Percentiles rank a stretch among this genome's conserved stretches.
Conservation (phyloP, 2,329 filamentous ascomycete species). For the Trichoderma brevicompactum region DNA sequence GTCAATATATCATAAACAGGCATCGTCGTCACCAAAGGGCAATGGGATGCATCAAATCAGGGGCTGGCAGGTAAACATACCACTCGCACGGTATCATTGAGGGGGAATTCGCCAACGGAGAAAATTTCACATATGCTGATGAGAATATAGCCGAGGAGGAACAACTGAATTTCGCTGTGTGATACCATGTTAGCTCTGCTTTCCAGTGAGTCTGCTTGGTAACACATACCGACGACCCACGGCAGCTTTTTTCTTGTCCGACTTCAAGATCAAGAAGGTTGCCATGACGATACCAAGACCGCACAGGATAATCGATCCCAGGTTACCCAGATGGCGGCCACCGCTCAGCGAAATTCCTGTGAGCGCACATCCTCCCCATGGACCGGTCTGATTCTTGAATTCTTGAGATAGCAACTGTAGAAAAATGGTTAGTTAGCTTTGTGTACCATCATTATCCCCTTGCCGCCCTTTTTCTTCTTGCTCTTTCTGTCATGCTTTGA, state of each 20-base stretch:
- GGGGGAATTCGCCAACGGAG: constrained; percentile 85
- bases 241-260: constrained; percentile 88
- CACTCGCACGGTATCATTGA: constrained; percentile 70
- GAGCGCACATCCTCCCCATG: constrained; percentile 73
- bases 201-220: neutral
- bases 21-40: neutral
- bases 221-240: constrained; percentile 80
- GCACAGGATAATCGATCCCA: constrained; percentile 88
- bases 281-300: constrained; percentile 74
- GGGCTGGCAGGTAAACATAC: constrained; percentile 53
- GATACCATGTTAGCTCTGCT: constrained; percentile 26
- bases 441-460: neutral
- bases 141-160: constrained; percentile 82
- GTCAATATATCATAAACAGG: constrained; percentile 32
- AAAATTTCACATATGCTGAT: constrained; percentile 97
- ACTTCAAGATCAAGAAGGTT: constrained; percentile 72
- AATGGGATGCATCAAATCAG: neutral
- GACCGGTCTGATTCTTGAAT: constrained; percentile 61
- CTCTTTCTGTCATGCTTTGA: neutral
- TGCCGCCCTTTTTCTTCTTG: neutral
- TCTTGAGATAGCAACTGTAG: constrained; percentile 51
- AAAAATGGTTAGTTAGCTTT: neutral
- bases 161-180: constrained; percentile 94
- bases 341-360: constrained; percentile 73
- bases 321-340: constrained; percentile 72